Base-by-base conservation (phyloP, 1,284 basidiomycete species). In the Ganoderma resinaceum region DNA sequence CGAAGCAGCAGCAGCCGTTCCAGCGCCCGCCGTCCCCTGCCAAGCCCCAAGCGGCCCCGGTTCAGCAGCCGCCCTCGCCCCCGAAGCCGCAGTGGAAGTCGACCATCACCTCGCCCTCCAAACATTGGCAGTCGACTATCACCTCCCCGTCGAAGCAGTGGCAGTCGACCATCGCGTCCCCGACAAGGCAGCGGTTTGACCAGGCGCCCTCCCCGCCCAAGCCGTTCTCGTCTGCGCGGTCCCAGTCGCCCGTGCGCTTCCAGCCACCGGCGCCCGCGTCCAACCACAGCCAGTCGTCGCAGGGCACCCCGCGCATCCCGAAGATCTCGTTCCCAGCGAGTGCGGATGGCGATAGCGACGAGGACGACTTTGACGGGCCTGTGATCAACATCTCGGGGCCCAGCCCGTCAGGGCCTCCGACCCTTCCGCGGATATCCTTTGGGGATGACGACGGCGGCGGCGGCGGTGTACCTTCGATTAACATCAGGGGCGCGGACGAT, bases 261-360 rank as follows among this genome's bases (percentile, higher is more conserved):
- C 67, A 68, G 61, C 70, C 7, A 2, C 67, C 42, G 35, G 46
- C 38, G 6, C 53, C 35, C 0, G 29, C 7, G 38, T 37, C 40
- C 38, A 66, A 8, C 37, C 37, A 38, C 14, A 38, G 33, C n/a
- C 62, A 61, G 26, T 68, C 66, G 14, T 52, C 65, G 6, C 71
- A 66, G 42, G 46, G 61, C 16, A 60, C 63, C 2, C 65, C 68
- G 23, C 42, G 73, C 35, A 73, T 78, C 33, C 80, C 79, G 26
- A 79, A 77, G 66, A 79, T 82, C 37, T 77, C 78, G 12, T 75
- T 80, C 63, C 78, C 80, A 7, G 78, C 74, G 1, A 76, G 65
- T 59, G 65, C 72, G 3, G 77, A 77, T 58, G 74, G 74, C 1
- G 71, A 78, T 63, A 69, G 70, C 42, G 75, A 75, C 37, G 75